Evolutionary conservation across 306 rosid genomes (phyloP).

Genomic region (Purshia tridentata): DNA sequence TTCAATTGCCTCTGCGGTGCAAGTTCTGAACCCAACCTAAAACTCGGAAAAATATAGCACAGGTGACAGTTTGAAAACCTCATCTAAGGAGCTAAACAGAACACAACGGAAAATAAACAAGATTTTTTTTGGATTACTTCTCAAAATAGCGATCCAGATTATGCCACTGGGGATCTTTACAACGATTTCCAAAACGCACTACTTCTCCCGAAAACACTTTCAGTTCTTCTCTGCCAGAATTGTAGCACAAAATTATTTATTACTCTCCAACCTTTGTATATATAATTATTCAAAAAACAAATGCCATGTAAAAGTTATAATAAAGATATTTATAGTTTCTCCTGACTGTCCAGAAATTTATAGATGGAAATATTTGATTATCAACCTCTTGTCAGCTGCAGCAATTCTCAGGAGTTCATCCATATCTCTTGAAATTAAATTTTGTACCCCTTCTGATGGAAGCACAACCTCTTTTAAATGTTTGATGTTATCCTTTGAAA

Average conservation of each 20-base stretch:
- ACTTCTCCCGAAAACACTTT: conserved; percentile 89
- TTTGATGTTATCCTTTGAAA: conserved; percentile 82
- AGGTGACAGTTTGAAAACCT: conserved; percentile 29
- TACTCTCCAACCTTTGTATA: conserved; percentile 6
- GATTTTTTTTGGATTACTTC: conserved; percentile 51
- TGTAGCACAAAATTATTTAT: conserved; percentile 34
- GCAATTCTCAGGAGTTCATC: conserved; percentile 87
- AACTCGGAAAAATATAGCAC: conserved; percentile 26
- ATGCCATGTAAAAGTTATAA: conserved; percentile 19
- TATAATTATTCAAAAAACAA: conserved; percentile 25
- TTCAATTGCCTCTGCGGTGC: conserved; percentile 78
- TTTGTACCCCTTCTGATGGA: conserved; percentile 90
- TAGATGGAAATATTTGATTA: background rate
- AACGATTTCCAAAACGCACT: conserved; percentile 97
- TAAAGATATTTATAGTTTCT: background rate
- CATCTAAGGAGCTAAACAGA: conserved; percentile 16
- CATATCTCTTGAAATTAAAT: conserved; percentile 79
- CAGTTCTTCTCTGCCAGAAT: conserved; percentile 88
- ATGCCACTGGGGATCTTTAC: conserved; percentile 99
- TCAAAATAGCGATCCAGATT: conserved; percentile 90
- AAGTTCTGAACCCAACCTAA: conserved; percentile 82
- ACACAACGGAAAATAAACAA: conserved; percentile 26
- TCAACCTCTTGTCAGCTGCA: conserved; percentile 94
- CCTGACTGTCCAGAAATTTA: background rate
- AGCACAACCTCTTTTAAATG: conserved; percentile 88